A percentile compares a stretch with the other conserved stretches of the same genome.
These are phyloP conservation scores for Wickerhamomyces silvicola DNA, from an alignment of 805 yeast genomes.

Conservation along the genomic window DNA sequence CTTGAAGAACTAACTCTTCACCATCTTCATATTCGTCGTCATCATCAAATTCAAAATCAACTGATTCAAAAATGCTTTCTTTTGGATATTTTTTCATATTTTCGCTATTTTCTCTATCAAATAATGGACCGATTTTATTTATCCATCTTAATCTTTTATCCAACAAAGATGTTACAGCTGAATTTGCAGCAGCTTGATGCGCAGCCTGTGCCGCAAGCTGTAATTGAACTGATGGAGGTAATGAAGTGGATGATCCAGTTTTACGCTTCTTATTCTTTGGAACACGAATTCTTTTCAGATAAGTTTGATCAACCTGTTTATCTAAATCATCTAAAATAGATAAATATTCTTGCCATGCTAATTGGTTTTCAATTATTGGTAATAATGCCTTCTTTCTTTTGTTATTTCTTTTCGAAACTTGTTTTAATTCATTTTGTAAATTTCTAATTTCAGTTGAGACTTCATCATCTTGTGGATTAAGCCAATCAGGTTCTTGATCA, in stretches of 20 bases:
- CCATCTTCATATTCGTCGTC: slow-evolving; percentile 31
- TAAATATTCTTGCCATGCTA: slow-evolving; percentile 92
- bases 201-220: slow-evolving; percentile 29
- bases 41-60: slow-evolving; percentile 34
- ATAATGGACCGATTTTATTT: slow-evolving; percentile 80
- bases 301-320: slow-evolving; percentile 94
- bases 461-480: slow-evolving; percentile 87
- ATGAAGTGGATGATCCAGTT: slow-evolving; percentile 18
- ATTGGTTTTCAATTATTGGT: slow-evolving; percentile 76
- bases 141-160: slow-evolving; percentile 91
- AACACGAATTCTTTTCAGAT: slow-evolving; percentile 71
- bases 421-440: slow-evolving; percentile 62
- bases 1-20: slow-evolving; percentile 24
- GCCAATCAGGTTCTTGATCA: slow-evolving; percentile 49
- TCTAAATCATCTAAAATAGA: slow-evolving; percentile 90
- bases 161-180: slow-evolving; percentile 69
- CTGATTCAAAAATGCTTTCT: slow-evolving; percentile 44
- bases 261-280: slow-evolving; percentile 44
- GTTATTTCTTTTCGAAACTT: slow-evolving; percentile 56
- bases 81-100: slow-evolving; percentile 73
- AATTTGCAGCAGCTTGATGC: slow-evolving; percentile 66
- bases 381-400: slow-evolving; percentile 57
- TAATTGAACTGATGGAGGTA: slow-evolving; percentile 26
- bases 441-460: slow-evolving; percentile 75
- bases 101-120: slow-evolving; percentile 46